Percentiles rank a stretch among this genome's conserved stretches.
Conservation (phyloP, 495 filamentous ascomycete species). For the Penicillium fimorum region DNA sequence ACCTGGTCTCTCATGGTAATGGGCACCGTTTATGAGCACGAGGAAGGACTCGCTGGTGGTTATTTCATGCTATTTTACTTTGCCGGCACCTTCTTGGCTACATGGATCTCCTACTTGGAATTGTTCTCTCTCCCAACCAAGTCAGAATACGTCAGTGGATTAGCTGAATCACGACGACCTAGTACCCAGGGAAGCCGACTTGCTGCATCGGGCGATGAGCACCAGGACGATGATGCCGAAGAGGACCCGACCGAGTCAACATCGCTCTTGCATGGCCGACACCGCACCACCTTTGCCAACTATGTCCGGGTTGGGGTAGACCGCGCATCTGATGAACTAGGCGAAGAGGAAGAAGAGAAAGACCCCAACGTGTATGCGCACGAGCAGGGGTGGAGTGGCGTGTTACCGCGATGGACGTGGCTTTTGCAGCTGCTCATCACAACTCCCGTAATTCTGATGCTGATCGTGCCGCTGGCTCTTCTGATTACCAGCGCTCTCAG, state of each 20-base stretch:
- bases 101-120: constrained; percentile 71
- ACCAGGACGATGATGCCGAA: constrained; percentile 45
- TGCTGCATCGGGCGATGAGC: constrained; percentile 32
- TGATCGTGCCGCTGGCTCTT: constrained; percentile 72
- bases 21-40: constrained; percentile 70
- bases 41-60: constrained; percentile 66
- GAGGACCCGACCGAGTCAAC: constrained; percentile 73
- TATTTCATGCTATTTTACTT: constrained; percentile 86
- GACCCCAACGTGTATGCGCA: constrained; percentile 59
- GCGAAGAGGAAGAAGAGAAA: constrained; percentile 34
- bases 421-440: constrained; percentile 78
- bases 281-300: constrained; percentile 72
- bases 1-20: constrained; percentile 71
- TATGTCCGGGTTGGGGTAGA: constrained; percentile 50
- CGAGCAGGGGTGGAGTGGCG: constrained; percentile 83
- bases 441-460: constrained; percentile 70
- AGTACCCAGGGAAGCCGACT: constrained; percentile 46
- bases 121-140: constrained; percentile 76
- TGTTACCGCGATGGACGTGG: constrained; percentile 82
- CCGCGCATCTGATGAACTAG: constrained; percentile 30
- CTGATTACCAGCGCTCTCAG: constrained; percentile 67
- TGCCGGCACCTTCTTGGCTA: constrained; percentile 69
- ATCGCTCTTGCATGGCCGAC: constrained; percentile 64
- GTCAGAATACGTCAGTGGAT: constrained; percentile 53
- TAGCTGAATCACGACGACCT: constrained; percentile 34